phyloP scores from a whole-genome alignment of 495 filamentous ascomycete species.

The Aspergillus coremiiformis region DNA sequence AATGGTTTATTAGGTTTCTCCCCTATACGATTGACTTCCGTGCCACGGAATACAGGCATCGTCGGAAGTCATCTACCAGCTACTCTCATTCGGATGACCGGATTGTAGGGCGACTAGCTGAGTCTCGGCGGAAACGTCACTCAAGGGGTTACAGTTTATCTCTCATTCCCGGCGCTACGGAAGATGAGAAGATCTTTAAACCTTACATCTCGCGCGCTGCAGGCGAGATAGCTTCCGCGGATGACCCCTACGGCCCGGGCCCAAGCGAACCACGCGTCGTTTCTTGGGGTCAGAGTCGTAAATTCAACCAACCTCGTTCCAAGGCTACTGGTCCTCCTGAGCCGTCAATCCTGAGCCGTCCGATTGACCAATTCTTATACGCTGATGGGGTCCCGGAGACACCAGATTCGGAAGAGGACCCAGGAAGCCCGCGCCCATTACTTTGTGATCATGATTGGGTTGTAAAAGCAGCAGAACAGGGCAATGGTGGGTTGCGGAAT shows the following conservation, averaged over 20 bases:
- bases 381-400: slow-evolving; percentile 1
- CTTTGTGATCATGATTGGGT: slow-evolving; percentile 64
- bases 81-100: slow-evolving; percentile 29
- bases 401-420: slow-evolving; percentile 8
- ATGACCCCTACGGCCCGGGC: slow-evolving; percentile 28
- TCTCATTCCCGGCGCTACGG: slow-evolving; percentile 52
- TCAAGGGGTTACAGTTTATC: slow-evolving; percentile 30
- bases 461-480: slow-evolving; percentile 72
- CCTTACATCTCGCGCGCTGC: slow-evolving; percentile 33
- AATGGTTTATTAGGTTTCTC: slow-evolving; percentile 21
- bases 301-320: slow-evolving; percentile 67
- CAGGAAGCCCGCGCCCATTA: slow-evolving; percentile 41
- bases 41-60: slow-evolving; percentile 13
- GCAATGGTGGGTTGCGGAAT: slow-evolving; percentile 80
- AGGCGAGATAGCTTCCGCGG: slow-evolving; percentile 19
- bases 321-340: slow-evolving; percentile 59
- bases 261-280: slow-evolving; percentile 56
- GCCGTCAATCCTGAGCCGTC: slow-evolving; percentile 56
- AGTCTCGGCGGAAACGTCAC: slow-evolving; percentile 11
- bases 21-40: slow-evolving; percentile 37
- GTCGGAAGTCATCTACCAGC: slow-evolving; percentile 19
- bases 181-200: slow-evolving; percentile 53
- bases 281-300: slow-evolving; percentile 55
- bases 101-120: slow-evolving; percentile 26
- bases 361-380: slow-evolving; percentile 10